phyloP scores from a whole-genome alignment of 305 asterid species.

The Fraxinus angustifolia region DNA sequence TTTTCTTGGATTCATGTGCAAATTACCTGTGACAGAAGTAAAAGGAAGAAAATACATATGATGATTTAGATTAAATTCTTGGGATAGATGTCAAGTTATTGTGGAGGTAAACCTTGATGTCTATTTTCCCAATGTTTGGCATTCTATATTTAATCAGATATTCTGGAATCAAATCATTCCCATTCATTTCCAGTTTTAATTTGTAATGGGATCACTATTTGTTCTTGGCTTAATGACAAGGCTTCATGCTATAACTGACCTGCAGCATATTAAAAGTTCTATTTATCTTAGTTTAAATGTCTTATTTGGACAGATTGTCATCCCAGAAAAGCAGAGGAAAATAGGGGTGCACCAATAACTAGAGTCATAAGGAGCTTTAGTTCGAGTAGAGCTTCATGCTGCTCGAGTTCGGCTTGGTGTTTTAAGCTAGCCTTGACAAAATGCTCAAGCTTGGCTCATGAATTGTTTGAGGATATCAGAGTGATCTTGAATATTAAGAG shows the following conservation, averaged over 20 bases:
- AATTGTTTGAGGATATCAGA: background rate
- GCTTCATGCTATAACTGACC: background rate
- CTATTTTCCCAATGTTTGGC: background rate
- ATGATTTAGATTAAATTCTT: background rate
- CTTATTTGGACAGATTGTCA: background rate
- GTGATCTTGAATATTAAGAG: background rate
- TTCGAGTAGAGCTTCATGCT: background rate
- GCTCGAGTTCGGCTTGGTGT: background rate
- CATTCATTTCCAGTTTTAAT: background rate
- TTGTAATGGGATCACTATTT: background rate
- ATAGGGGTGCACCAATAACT: background rate
- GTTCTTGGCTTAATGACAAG: background rate
- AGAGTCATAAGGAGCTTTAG: background rate
- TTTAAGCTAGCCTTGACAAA: background rate
- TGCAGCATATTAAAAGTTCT: background rate
- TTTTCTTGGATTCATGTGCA: background rate
- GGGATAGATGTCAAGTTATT: background rate
- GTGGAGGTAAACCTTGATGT: background rate
- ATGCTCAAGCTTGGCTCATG: background rate
- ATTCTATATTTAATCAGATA: background rate
- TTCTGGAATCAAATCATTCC: background rate
- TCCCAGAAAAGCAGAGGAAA: background rate
- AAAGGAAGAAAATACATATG: background rate
- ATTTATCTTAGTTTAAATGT: background rate
- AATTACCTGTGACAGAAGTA: background rate